These are phyloP conservation scores for Simplicillium aogashimaense DNA, from an alignment of 2,329 filamentous ascomycete species.

Conservation along the genomic window DNA sequence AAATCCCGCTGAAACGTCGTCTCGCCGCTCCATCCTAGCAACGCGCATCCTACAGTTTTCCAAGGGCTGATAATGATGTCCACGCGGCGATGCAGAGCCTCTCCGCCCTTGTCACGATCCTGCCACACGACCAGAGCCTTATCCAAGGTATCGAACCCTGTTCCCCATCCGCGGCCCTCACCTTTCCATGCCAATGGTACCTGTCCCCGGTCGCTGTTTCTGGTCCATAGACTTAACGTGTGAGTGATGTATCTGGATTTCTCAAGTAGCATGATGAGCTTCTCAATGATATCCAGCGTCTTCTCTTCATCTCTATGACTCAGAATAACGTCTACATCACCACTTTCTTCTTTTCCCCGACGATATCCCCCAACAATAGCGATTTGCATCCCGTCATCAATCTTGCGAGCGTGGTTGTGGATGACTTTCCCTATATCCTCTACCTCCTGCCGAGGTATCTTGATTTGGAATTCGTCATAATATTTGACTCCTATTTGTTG, in stretches of 20 bases:
- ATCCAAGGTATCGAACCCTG: slow-evolving; percentile 79
- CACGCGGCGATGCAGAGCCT: slow-evolving; percentile 63
- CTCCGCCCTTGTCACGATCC: slow-evolving; percentile 10
- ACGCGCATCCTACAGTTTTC: slow-evolving; percentile 78
- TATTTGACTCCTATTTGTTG: slow-evolving; percentile 94
- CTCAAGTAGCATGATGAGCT: slow-evolving; percentile 65
- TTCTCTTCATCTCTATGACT: slow-evolving; percentile 63
- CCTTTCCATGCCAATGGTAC: slow-evolving; percentile 43
- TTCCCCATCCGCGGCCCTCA: slow-evolving; percentile 20
- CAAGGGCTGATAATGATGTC: slow-evolving; percentile 89
- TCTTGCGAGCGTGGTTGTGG: slow-evolving; percentile 52
- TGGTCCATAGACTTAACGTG: slow-evolving; percentile 60
- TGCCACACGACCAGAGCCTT: slow-evolving; percentile 94
- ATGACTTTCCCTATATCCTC: slow-evolving; percentile 57
- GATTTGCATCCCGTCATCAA: slow-evolving; percentile 47
- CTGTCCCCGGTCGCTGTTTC: slow-evolving; percentile 65
- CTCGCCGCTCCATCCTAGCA: slow-evolving; percentile 80
- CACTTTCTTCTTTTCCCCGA: slow-evolving; percentile 61
- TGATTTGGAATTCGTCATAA: slow-evolving; percentile 71
- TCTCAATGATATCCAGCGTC: slow-evolving; percentile 61
- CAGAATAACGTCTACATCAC: slow-evolving; percentile 81
- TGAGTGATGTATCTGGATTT: slow-evolving; percentile 66
- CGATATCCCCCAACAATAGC: slow-evolving; percentile 72
- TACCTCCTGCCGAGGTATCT: slow-evolving; percentile 65
- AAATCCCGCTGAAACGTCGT: slow-evolving; percentile 87